A percentile compares a stretch with the other conserved stretches of the same genome.
Evolutionary conservation across 2,329 filamentous ascomycete genomes (phyloP).

Genomic region (Cladobotryum mycophilum): DNA sequence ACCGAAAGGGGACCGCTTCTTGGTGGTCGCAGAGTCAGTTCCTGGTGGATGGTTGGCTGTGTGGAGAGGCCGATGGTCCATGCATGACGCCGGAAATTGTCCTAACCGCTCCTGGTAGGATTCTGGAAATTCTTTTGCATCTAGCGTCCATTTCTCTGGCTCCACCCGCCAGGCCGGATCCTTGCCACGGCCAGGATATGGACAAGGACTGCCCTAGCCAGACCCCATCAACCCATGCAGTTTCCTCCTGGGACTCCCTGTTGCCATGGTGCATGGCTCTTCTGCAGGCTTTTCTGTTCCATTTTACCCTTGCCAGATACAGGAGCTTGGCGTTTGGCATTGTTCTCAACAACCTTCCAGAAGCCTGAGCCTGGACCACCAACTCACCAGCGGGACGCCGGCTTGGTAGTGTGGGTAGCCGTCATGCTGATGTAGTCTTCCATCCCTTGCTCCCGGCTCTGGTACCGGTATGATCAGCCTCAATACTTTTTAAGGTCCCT

Average conservation of each 20-base stretch:
- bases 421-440: not conserved
- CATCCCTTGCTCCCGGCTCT: conserved; percentile 3
- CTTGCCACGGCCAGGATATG: conserved; percentile 7
- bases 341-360: conserved; percentile 11
- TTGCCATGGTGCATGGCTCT: not conserved
- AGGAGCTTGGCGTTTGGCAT: not conserved
- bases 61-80: conserved; percentile 19
- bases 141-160: not conserved
- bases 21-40: conserved; percentile 2
- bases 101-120: conserved; percentile 27
- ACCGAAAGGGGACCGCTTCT: not conserved
- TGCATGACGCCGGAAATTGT: conserved; percentile 18
- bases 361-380: conserved; percentile 9
- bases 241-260: not conserved
- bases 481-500: not conserved
- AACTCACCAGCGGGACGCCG: not conserved
- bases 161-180: conserved; percentile 4
- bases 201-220: conserved; percentile 4
- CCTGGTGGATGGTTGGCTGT: conserved; percentile 21
- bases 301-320: not conserved
- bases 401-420: not conserved
- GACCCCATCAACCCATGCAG: not conserved
- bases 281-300: too few species aligned
- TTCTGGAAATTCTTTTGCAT: conserved; percentile 30
- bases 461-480: conserved; percentile 9